Percentiles rank a stretch among this genome's conserved stretches.
These are phyloP conservation scores for Turritis glabra DNA, from an alignment of 345 rosid species.

Conservation along the genomic window DNA sequence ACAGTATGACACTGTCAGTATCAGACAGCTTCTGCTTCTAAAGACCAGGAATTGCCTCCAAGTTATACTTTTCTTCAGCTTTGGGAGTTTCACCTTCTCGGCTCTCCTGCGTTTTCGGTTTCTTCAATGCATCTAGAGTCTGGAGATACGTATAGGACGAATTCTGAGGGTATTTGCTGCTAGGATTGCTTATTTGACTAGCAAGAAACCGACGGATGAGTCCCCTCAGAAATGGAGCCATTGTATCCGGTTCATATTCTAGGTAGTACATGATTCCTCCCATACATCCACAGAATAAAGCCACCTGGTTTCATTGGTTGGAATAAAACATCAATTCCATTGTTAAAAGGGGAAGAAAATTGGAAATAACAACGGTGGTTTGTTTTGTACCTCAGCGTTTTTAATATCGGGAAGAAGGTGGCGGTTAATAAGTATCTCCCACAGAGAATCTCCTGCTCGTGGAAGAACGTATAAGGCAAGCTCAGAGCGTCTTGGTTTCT, in stretches of 20 bases:
- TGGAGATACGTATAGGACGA: slow-evolving; percentile 77
- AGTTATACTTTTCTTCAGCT: slow-evolving; percentile 69
- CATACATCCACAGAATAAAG: slow-evolving; percentile 92
- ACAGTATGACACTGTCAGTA: no score
- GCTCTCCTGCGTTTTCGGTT: slow-evolving; percentile 55
- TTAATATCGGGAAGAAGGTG: slow-evolving; percentile 82
- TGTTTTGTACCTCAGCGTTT: slow-evolving; percentile 78
- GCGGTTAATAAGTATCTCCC: slow-evolving; percentile 88
- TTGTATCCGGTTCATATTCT: slow-evolving; percentile 91
- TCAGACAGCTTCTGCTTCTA: slow-evolving; percentile 34
- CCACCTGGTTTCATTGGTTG: slow-evolving; percentile 61
- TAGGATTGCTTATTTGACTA: slow-evolving; percentile 88
- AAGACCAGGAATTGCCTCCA: slow-evolving; percentile 94
- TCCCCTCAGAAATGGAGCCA: slow-evolving; percentile 93
- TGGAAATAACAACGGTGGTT: not conserved
- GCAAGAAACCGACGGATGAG: slow-evolving; percentile 93
- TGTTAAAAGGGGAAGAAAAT: not conserved
- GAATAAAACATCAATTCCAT: not conserved
- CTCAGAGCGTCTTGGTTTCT: slow-evolving; percentile 91
- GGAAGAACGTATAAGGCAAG: slow-evolving; percentile 98
- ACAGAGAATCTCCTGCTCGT: slow-evolving; percentile 92
- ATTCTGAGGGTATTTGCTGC: slow-evolving; percentile 48
- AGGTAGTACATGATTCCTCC: slow-evolving; percentile 98
- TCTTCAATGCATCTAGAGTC: slow-evolving; percentile 62
- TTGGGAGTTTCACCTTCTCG: slow-evolving; percentile 50